Base-by-base conservation (phyloP, 140 eudicot species). In the Erigeron philadelphicus region DNA sequence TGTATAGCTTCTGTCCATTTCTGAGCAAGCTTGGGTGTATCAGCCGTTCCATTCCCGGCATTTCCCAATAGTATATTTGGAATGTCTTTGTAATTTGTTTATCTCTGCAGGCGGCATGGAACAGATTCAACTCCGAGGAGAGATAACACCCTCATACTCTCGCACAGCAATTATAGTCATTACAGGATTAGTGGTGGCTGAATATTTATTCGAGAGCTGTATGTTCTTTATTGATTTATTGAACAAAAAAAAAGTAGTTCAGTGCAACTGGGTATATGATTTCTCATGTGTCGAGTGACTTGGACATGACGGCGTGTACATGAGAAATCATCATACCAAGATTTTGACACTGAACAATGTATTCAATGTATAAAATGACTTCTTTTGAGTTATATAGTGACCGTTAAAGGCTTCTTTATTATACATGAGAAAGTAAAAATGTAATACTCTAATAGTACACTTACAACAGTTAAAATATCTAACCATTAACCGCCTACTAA, bases 21-120 rank as follows among this genome's bases (percentile, higher is more conserved):
- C 13, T 19, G 64, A 19, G 9, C 75, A 19, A 21, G n/a, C 7
- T 18, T 8, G 10, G 0, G 38, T 31, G 0, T 31, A 31, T 31
- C 38, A 31, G 38, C 65, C 11, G 35, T 18, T 43, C 56, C 48
- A 23, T 11, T 9, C 42, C 40, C 0, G 23, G 19, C 44, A 43
- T 19, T 50, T 67, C 7, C 15, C 8, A 1, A 52, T 35, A 41
- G 21, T 38, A 45, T 61, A 1, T 38, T 56, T 17, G 1, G 16
- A 31, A 7, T 64, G 12, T 21, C 52, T 43, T 56, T 21, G 15
- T n/a, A 50, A 4, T 15, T 5, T 62, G 61, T 62, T n/a, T 69
- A 23, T 61, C 57, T 35, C 13, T 0, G 25, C 70, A 80, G 84
- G 84, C 81, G 21, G 84, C 84, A 40, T 80, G 81, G 84, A 80